Percentiles rank a stretch among this genome's conserved stretches.
Conservation (phyloP, 2,329 filamentous ascomycete genomes). For the Massarina eburnea region DNA sequence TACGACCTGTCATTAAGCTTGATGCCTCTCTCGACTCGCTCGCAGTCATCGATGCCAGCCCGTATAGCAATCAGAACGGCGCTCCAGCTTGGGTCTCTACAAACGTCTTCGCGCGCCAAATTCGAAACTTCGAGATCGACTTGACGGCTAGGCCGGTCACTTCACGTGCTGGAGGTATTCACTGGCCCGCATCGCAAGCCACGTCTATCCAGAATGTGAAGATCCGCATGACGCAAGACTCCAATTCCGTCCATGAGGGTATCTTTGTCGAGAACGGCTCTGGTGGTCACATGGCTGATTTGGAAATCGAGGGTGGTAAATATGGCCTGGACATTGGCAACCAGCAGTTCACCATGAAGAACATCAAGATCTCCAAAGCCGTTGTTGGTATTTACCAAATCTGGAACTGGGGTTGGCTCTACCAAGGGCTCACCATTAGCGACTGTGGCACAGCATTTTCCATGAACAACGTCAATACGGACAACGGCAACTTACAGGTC, state of each 20-base stretch:
- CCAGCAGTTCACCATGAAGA: constrained; percentile 60
- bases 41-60: constrained; percentile 63
- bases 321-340: constrained; percentile 50
- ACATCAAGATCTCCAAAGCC: constrained; percentile 56
- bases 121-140: constrained; percentile 67
- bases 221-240: constrained; percentile 43
- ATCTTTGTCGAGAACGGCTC: constrained; percentile 52
- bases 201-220: constrained; percentile 51
- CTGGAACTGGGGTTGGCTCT: constrained; percentile 65
- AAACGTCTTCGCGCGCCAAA: constrained; percentile 65
- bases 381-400: constrained; percentile 59
- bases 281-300: constrained; percentile 51
- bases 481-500: constrained; percentile 42
- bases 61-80: constrained; percentile 41
- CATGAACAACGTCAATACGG: constrained; percentile 43
- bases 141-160: constrained; percentile 52
- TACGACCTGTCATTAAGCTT: constrained; percentile 58
- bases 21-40: constrained; percentile 55
- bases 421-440: constrained; percentile 53
- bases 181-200: constrained; percentile 52
- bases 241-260: constrained; percentile 52
- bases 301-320: constrained; percentile 47
- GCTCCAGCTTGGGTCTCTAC: constrained; percentile 53
- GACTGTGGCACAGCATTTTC: constrained; percentile 59
- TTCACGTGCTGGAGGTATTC: constrained; percentile 50